Percentiles rank a stretch among this genome's conserved stretches.
Evolutionary conservation across 768 basidiomycete genomes (phyloP).

Genomic region (Symmetrospora coprosmae): DNA sequence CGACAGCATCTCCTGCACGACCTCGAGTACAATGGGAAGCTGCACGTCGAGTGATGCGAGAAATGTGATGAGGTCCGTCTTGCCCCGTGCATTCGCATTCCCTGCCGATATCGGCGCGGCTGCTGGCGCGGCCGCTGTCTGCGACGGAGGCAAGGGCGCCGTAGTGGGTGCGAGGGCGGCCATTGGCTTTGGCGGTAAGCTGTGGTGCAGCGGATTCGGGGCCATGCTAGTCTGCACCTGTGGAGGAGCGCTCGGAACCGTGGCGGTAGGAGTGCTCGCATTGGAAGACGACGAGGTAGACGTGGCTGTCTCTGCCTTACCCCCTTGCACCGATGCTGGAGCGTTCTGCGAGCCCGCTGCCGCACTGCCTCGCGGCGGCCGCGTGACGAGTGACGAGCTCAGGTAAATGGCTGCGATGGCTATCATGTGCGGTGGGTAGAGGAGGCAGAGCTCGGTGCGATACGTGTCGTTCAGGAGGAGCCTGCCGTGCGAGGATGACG

Average conservation of each 20-base stretch:
- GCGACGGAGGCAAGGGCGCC: not conserved
- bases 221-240: too few species aligned
- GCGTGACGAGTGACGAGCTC: constrained; percentile 60
- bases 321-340: too few species aligned
- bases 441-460: constrained; percentile 77
- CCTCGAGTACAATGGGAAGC: constrained; percentile 59
- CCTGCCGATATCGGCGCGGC: constrained; percentile 18
- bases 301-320: constrained; percentile 37
- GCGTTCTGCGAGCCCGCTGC: too few species aligned
- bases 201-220: constrained; percentile 18
- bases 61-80: constrained; percentile 62
- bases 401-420: constrained; percentile 85
- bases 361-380: too few species aligned
- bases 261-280: not conserved
- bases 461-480: constrained; percentile 95
- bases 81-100: constrained; percentile 38
- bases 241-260: too few species aligned
- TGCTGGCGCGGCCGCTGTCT: constrained; percentile 25
- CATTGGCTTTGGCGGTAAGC: constrained; percentile 16
- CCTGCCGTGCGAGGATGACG: constrained; percentile 44
- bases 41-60: constrained; percentile 72
- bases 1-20: constrained; percentile 79
- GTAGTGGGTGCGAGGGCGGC: not conserved
- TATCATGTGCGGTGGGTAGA: constrained; percentile 88
- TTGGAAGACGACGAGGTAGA: not conserved